These are phyloP conservation scores for Pterocarpus santalinus DNA, from an alignment of 306 rosid genomes.

Conservation along the genomic window DNA sequence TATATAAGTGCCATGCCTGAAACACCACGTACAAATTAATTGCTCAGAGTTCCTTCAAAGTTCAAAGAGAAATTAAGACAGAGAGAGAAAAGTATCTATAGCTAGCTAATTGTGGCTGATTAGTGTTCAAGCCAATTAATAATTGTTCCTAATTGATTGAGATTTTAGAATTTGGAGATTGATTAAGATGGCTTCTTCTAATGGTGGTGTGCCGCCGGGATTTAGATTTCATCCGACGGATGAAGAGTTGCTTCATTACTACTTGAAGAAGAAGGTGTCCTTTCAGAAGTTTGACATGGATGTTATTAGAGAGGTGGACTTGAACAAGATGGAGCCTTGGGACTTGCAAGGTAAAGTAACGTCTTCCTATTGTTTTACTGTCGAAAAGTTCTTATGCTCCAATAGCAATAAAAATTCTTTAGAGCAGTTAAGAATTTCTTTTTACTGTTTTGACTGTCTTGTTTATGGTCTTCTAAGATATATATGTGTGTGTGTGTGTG, in stretches of 20 bases:
- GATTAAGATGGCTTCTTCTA: slow-evolving; percentile 69
- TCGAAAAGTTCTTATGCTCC: too few species aligned
- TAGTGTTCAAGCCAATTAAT: not conserved
- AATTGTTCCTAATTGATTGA: slow-evolving; percentile 13
- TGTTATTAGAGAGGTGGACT: slow-evolving; percentile 92
- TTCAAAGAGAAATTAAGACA: not conserved
- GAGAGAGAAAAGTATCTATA: too few species aligned
- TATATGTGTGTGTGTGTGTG: too few species aligned
- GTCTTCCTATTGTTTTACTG: too few species aligned
- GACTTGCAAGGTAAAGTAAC: slow-evolving; percentile 81
- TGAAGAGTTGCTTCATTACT: slow-evolving; percentile 89
- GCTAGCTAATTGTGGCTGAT: not conserved
- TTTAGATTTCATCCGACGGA: slow-evolving; percentile 96
- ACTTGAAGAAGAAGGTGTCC: slow-evolving; percentile 88
- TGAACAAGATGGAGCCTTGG: slow-evolving; percentile 99
- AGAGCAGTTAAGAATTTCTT: too few species aligned
- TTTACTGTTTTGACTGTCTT: too few species aligned
- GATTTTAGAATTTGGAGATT: slow-evolving; percentile 22
- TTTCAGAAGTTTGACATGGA: slow-evolving; percentile 96
- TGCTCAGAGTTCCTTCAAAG: slow-evolving; percentile 26
- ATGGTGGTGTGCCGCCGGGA: slow-evolving; percentile 96
- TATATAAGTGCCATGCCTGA: slow-evolving; percentile 58
- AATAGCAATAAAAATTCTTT: too few species aligned
- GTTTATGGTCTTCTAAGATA: too few species aligned
- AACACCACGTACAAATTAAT: slow-evolving; percentile 46